A percentile compares a stretch with the other conserved stretches of the same genome.
Evolutionary conservation across 768 basidiomycete species (phyloP).

Genomic region (Gloeophyllum trabeum): DNA sequence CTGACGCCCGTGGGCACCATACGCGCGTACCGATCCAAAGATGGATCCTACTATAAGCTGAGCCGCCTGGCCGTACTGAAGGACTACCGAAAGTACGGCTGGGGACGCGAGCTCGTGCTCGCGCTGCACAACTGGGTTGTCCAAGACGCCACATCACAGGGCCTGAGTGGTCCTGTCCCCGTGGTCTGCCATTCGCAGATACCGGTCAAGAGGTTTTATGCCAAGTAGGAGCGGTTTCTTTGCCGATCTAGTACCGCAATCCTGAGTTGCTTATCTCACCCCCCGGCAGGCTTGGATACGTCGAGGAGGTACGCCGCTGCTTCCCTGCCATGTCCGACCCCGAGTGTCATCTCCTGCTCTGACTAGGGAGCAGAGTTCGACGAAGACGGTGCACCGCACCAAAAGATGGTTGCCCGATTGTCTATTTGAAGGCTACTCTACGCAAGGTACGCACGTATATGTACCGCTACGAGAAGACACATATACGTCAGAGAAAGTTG

Average conservation of each 20-base stretch:
- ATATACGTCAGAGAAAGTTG: no score
- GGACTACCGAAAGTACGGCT: constrained; percentile 47
- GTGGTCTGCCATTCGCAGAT: constrained; percentile 66
- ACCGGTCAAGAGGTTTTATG: constrained; percentile 61
- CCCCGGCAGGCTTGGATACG: constrained; percentile 52
- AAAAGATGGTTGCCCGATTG: constrained; percentile 62
- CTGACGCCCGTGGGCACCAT: constrained; percentile 62
- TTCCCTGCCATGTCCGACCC: no score
- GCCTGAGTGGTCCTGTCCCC: constrained; percentile 17
- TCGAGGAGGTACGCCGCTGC: constrained; percentile 46
- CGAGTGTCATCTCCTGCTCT: constrained; percentile 1
- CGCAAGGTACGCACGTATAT: no score
- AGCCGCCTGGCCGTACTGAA: constrained; percentile 59
- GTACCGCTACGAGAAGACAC: no score
- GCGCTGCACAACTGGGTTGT: constrained; percentile 50
- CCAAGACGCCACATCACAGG: constrained; percentile 25
- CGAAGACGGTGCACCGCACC: constrained; percentile 80
- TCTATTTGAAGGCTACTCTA: no score
- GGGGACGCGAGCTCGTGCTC: constrained; percentile 58
- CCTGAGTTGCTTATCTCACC: background rate
- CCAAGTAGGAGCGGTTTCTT: constrained; percentile 64
- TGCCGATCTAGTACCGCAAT: no score
- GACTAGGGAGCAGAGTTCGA: constrained; percentile 61
- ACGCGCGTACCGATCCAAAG: constrained; percentile 30
- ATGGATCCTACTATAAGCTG: constrained; percentile 53